A percentile compares a stretch with the other conserved stretches of the same genome.
Evolutionary conservation across 768 basidiomycete species (phyloP).

Genomic region (Basidioascus undulatus): DNA sequence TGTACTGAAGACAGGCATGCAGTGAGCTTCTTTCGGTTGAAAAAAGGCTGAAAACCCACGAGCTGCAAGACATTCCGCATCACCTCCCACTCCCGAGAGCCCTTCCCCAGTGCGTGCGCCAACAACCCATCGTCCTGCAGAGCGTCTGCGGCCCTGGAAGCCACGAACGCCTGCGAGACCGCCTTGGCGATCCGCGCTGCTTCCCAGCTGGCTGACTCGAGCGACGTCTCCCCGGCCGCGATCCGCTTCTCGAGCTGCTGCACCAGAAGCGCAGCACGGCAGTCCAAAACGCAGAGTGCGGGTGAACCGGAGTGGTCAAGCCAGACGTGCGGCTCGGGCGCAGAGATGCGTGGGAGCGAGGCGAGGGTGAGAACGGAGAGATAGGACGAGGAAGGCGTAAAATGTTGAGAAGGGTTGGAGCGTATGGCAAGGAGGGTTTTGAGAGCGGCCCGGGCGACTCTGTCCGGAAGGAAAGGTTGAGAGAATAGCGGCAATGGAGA

Average conservation of each 20-base stretch:
- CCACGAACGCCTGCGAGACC: slow-evolving; percentile 45
- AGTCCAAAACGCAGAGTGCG: slow-evolving; percentile 32
- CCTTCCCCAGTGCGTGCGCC: too few relatives aligned
- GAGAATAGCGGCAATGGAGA: too few relatives aligned
- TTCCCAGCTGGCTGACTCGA: slow-evolving; percentile 29
- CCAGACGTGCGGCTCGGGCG: slow-evolving; percentile 6
- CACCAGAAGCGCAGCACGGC: slow-evolving; percentile 39
- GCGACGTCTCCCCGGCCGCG: slow-evolving; percentile 16
- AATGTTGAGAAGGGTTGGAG: background rate
- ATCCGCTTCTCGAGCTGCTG: slow-evolving; percentile 20
- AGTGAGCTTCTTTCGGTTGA: too few relatives aligned
- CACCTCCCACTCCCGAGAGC: too few relatives aligned
- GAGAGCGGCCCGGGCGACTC: slow-evolving; percentile 40
- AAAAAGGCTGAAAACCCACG: too few relatives aligned
- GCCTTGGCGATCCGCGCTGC: slow-evolving; percentile 37
- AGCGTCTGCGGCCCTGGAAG: too few relatives aligned
- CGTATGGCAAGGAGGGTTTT: slow-evolving; percentile 28
- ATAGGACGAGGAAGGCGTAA: slow-evolving; percentile 28
- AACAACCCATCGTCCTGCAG: too few relatives aligned
- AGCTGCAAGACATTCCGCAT: too few relatives aligned
- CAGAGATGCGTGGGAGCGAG: background rate
- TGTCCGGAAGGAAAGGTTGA: background rate
- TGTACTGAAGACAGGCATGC: too few relatives aligned
- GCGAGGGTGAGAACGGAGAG: slow-evolving; percentile 26
- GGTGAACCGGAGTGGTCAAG: slow-evolving; percentile 22